These are phyloP conservation scores for Obelidium mucronatum DNA, from an alignment of 192 early-diverging fungal species.

Conservation along the genomic window DNA sequence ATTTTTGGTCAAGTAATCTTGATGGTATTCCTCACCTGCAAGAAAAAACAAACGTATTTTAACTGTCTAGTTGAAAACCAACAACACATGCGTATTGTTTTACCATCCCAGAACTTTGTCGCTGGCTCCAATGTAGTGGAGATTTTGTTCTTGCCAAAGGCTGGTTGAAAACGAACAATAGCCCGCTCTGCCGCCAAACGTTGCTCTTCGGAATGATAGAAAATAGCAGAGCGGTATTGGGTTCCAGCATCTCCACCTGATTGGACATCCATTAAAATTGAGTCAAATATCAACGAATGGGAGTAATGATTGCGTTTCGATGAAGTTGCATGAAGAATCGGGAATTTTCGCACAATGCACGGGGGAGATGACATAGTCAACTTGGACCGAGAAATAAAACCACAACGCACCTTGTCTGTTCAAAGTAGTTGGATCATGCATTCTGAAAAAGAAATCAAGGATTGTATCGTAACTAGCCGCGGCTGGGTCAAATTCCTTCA, in stretches of 20 bases:
- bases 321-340: no score
- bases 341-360: no score
- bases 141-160: conserved; percentile 55
- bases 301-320: no score
- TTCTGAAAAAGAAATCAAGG: conserved; percentile 76
- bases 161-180: conserved; percentile 64
- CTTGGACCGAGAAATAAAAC: background rate
- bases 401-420: conserved; percentile 75
- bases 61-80: no score
- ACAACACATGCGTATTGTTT: no score
- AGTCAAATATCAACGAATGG: no score
- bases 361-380: background rate
- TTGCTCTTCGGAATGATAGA: conserved; percentile 81
- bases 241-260: conserved; percentile 69
- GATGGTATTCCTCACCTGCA: conserved; percentile 5
- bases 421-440: conserved; percentile 81
- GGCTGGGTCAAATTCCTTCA: conserved; percentile 76
- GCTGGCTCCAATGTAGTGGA: conserved; percentile 74
- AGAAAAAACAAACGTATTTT: no score
- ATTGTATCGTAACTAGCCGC: conserved; percentile 74
- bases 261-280: no score
- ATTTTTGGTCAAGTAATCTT: conserved; percentile 79
- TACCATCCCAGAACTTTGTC: conserved; percentile 79
- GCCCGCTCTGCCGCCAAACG: conserved; percentile 74
- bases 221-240: conserved; percentile 90